Percentiles rank a stretch among this genome's conserved stretches.
Conservation (phyloP, 148 eudicot species). For the Spergularia bocconei region DNA sequence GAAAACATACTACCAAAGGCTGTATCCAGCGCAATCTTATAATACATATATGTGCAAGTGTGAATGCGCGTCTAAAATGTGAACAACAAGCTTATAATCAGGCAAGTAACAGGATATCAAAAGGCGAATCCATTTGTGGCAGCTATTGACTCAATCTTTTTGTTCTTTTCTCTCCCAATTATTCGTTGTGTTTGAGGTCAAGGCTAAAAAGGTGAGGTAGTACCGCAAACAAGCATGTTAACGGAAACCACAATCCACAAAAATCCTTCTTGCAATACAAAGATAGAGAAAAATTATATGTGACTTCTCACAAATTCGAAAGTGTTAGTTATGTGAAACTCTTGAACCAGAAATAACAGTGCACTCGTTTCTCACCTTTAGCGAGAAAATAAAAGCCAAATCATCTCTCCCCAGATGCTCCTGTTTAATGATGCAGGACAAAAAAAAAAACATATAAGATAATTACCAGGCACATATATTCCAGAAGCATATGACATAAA, state of each 20-base stretch:
- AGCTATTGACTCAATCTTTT: neutral
- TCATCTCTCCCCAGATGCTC: conserved; percentile 88
- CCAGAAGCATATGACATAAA: neutral
- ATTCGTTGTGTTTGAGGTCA: too few relatives aligned
- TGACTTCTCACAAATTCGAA: neutral
- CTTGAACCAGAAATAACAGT: neutral
- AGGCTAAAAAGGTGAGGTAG: neutral
- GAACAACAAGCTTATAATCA: neutral
- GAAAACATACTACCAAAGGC: too few relatives aligned
- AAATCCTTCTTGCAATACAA: neutral
- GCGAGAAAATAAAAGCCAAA: conserved; percentile 71
- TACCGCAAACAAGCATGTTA: neutral
- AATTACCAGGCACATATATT: neutral
- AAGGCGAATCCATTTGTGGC: neutral
- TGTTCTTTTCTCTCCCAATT: too few relatives aligned
- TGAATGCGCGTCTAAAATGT: neutral
- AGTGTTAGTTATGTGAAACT: neutral
- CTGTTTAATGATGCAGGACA: conserved; percentile 33
- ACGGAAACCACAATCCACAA: neutral
- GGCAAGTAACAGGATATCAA: neutral
- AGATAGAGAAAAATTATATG: neutral
- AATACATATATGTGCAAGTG: too few relatives aligned
- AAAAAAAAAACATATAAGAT: neutral
- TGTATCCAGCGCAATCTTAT: too few relatives aligned
- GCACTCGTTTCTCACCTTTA: conserved; percentile 52